Base-by-base conservation (phyloP, 1,284 basidiomycete species). In the Naganishia albida region DNA sequence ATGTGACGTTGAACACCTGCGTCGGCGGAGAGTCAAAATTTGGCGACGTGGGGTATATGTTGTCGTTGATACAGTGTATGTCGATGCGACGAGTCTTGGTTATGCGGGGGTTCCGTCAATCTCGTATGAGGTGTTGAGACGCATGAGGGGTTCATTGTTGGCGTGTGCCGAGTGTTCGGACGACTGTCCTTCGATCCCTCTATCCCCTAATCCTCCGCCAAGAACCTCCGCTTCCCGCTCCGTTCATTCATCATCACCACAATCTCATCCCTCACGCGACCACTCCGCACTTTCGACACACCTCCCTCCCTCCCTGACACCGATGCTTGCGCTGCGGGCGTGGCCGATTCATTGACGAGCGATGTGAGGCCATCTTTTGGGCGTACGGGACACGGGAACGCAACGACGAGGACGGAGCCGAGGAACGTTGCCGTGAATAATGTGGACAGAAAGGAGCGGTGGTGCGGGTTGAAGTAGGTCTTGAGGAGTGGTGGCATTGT, bases 371-470 rank as follows among this genome's bases (percentile, higher is more conserved):
- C 57, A 16, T 63, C 53, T 53, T 68, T 67, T 2, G 72, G 69
- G 53, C 72, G 65, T 6, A 71, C 76, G 0, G 79, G 79, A 70
- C 79, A 80, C 8, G 79, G 79, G 66, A 80, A 76, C 10, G 76
- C 76, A 57, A 79, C 79, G 43, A 78, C 75, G 23, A 74, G 70
- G 28, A 80, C 71, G 8, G 77, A 75, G 52, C 77, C 79, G 53
- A 80, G 74, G 66, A 80, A 80, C 6, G 77, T 64, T 68, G 76
- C 60, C 76, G 77, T 74, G 70, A 79, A 78, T 26, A 80, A 72
- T 2, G 75, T 72, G 7, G 78, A 78, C 66, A 80, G 74, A 50
- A 79, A 69, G 0, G 76, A 77, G 56, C 78, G 73, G 63, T 80
- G 78, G 16, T 69, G 68, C 18, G 77, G 75, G 60, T 74, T 73